phyloP scores from a whole-genome alignment of 345 rosid genomes.

The Carallia brachiata region DNA sequence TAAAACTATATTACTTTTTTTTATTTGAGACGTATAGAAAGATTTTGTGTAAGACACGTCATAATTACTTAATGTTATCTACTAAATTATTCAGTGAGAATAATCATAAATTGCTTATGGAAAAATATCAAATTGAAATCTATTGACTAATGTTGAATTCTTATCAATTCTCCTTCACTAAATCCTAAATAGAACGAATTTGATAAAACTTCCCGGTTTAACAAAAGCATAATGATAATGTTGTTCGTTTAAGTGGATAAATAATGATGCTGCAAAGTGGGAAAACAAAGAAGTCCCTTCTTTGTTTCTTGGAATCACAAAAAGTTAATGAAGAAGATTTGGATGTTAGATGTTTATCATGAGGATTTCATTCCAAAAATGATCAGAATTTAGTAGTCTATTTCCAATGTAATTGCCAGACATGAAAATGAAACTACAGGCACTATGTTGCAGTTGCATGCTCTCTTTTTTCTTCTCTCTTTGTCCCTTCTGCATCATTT shows the following conservation, averaged over 20 bases:
- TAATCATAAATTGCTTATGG: too few species aligned
- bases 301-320: constrained; percentile 65
- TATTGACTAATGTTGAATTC: too few species aligned
- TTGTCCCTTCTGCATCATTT: neutral
- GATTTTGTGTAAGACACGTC: too few species aligned
- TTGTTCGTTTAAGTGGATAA: constrained; percentile 76
- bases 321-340: constrained; percentile 62
- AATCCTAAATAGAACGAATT: too few species aligned
- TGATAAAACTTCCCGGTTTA: too few species aligned
- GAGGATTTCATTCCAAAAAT: constrained; percentile 34
- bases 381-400: constrained; percentile 38
- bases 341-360: constrained; percentile 23
- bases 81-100: too few species aligned
- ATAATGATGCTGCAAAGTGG: constrained; percentile 41
- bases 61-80: too few species aligned
- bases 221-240: constrained; percentile 40
- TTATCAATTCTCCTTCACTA: neutral
- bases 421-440: constrained; percentile 37
- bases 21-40: too few species aligned
- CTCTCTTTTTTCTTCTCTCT: neutral
- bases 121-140: too few species aligned
- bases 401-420: constrained; percentile 47
- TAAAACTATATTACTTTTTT: too few species aligned
- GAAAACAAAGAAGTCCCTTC: constrained; percentile 65
- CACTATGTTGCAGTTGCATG: constrained; percentile 24